Evolutionary conservation across 352 stramenopile species (phyloP).

Genomic region (Phytophthora citricola): DNA sequence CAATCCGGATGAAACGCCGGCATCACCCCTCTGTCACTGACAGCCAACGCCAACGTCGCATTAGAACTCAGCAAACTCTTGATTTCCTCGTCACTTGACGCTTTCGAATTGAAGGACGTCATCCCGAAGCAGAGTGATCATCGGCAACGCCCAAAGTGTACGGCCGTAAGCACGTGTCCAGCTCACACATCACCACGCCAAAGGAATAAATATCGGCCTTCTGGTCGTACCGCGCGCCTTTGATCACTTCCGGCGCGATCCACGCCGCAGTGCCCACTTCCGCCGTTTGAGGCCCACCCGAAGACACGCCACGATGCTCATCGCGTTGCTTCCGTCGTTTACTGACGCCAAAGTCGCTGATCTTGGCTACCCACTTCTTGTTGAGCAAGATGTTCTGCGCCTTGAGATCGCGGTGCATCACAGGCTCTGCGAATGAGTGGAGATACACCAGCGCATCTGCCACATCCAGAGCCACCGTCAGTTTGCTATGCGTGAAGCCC

Average conservation of each 20-base stretch:
- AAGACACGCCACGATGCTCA: conserved; percentile 18
- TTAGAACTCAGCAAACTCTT: conserved; percentile 44
- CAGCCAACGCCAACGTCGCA: conserved; percentile 47
- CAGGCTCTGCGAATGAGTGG: conserved; percentile 43
- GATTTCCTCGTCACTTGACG: conserved; percentile 15
- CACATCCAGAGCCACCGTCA: conserved; percentile 44
- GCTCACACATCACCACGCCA: conserved; percentile 55
- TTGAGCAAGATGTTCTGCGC: conserved; percentile 63
- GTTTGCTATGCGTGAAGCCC: conserved; percentile 36
- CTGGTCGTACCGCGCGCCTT: conserved; percentile 52
- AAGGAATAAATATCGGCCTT: conserved; percentile 69
- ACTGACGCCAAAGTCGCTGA: conserved; percentile 70
- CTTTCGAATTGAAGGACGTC: conserved; percentile 31
- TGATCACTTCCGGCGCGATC: conserved; percentile 66
- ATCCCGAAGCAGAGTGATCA: conserved; percentile 31
- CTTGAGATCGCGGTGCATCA: conserved; percentile 72
- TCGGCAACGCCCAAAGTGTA: conserved; percentile 39
- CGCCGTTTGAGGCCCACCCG: conserved; percentile 37
- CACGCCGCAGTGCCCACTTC: conserved; percentile 64
- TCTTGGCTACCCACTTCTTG: conserved; percentile 54
- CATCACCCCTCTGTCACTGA: conserved; percentile 47
- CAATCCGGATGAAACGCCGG: conserved; percentile 50
- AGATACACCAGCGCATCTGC: conserved; percentile 50
- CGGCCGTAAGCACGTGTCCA: conserved; percentile 56
- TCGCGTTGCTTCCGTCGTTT: conserved; percentile 35